These are phyloP conservation scores for Leucocoprinus leucothites DNA, from an alignment of 768 basidiomycete genomes.

Conservation along the genomic window DNA sequence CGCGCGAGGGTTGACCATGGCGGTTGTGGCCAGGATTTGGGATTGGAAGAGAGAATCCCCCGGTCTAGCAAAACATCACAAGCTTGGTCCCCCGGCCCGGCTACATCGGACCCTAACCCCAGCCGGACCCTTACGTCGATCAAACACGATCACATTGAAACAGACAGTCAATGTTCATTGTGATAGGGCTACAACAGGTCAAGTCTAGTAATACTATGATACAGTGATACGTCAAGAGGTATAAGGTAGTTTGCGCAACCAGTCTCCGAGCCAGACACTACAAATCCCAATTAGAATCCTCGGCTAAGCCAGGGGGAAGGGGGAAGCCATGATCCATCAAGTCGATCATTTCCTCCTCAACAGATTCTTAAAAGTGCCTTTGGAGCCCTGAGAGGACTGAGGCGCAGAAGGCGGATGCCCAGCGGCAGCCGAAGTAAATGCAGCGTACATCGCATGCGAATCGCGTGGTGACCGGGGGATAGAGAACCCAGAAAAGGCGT, in stretches of 20 bases:
- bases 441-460: conserved; percentile 54
- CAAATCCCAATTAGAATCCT: too few relatives aligned
- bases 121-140: background rate
- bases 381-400: background rate
- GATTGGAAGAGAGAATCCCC: too few relatives aligned
- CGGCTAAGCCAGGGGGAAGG: too few relatives aligned
- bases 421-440: conserved; percentile 27
- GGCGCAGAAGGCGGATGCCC: conserved; percentile 1
- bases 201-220: too few relatives aligned
- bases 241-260: background rate
- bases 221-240: background rate
- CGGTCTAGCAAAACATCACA: background rate
- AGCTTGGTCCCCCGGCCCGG: background rate
- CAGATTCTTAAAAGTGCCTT: background rate
- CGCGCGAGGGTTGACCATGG: conserved; percentile 12
- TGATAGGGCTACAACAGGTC: background rate
- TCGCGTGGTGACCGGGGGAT: conserved; percentile 60
- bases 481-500: conserved; percentile 47
- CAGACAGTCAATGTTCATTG: background rate
- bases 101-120: conserved; percentile 1
- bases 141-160: background rate
- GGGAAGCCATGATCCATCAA: background rate
- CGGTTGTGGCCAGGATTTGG: background rate
- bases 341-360: conserved; percentile 2
- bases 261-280: too few relatives aligned